Evolutionary conservation across 2,329 filamentous ascomycete genomes (phyloP), one percentile per base, ranked within the genome.

Genomic region (Penicillium sp.): DNA sequence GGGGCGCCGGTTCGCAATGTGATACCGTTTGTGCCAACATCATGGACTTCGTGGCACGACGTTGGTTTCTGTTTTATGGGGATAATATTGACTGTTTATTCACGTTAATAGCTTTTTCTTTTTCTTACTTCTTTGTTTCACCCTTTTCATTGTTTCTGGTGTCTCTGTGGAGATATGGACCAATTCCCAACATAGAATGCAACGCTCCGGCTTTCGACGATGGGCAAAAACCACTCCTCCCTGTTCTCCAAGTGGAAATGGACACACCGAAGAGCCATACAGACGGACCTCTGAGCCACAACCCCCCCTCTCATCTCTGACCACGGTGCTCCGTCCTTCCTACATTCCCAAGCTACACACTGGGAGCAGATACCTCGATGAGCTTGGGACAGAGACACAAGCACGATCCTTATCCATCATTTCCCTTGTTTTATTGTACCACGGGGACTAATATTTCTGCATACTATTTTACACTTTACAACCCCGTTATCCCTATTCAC

Each of bases 21-120:
- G 62, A 65, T 67, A 66, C 68, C 64, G 64, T 65, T 63, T 68
- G 66, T 72, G 68, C 69, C 67, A 66, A 68, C 63, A 64, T 70
- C 61, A 70, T 72, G 69, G 67, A 68, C 64, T 63, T 66, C 59
- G 59, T 63, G 64, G 67, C 65, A 66, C 68, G 55, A 67, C 67
- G 62, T 65, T 66, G 64, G 65, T 65, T 68, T 66, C 58, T 69
- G 63, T 68, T n/a, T 65, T 67, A 69, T 70, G 69, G 69, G 67
- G 69, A 62, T 71, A 71, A 71, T 71, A 71, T 71, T 70, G 69
- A 71, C 68, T 66, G 65, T 67, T 71, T 69, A 69, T 71, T 72
- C 69, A 72, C 69, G 68, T 72, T 72, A 71, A 73, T 72, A 71
- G 67, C 66, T 71, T 71, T 67, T 68, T 64, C 61, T 58, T 61